phyloP scores from a whole-genome alignment of 495 filamentous ascomycete genomes.

The Hypoxylon rickii region DNA sequence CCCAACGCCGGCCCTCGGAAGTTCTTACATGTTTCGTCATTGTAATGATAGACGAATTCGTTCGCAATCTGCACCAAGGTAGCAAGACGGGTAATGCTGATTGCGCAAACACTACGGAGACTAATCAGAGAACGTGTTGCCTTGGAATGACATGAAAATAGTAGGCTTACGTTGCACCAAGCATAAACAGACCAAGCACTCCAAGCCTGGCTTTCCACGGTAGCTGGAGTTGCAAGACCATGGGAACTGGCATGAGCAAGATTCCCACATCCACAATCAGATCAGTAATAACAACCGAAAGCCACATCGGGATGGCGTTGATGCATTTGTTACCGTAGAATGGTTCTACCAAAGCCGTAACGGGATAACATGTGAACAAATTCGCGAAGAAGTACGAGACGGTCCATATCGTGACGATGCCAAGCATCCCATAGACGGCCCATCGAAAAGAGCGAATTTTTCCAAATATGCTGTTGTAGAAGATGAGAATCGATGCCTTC shows the following conservation, averaged over 20 bases:
- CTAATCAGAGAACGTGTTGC: slow-evolving; percentile 3
- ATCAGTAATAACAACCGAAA: slow-evolving; percentile 42
- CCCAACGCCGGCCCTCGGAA: neutral
- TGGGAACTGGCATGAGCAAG: slow-evolving; percentile 53
- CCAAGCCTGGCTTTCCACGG: slow-evolving; percentile 50
- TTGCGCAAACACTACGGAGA: slow-evolving; percentile 19
- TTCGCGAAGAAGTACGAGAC: slow-evolving; percentile 53
- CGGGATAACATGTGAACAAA: slow-evolving; percentile 52
- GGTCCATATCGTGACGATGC: slow-evolving; percentile 45
- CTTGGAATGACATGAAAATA: neutral
- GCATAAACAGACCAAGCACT: slow-evolving; percentile 52
- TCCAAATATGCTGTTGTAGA: slow-evolving; percentile 46
- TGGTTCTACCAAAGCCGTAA: slow-evolving; percentile 40
- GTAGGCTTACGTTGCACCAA: slow-evolving; percentile 53
- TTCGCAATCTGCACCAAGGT: slow-evolving; percentile 20
- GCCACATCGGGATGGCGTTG: slow-evolving; percentile 23
- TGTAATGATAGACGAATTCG: slow-evolving; percentile 26
- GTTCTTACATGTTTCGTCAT: slow-evolving; percentile 36
- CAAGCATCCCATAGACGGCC: slow-evolving; percentile 22
- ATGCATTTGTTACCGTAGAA: slow-evolving; percentile 33
- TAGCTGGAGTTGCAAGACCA: slow-evolving; percentile 50
- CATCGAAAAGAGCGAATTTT: neutral
- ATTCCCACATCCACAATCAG: slow-evolving; percentile 47
- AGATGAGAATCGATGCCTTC: slow-evolving; percentile 56
- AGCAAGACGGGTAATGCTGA: slow-evolving; percentile 25